Conservation (phyloP, 305 asterid species). For the Plantago coronopus region DNA sequence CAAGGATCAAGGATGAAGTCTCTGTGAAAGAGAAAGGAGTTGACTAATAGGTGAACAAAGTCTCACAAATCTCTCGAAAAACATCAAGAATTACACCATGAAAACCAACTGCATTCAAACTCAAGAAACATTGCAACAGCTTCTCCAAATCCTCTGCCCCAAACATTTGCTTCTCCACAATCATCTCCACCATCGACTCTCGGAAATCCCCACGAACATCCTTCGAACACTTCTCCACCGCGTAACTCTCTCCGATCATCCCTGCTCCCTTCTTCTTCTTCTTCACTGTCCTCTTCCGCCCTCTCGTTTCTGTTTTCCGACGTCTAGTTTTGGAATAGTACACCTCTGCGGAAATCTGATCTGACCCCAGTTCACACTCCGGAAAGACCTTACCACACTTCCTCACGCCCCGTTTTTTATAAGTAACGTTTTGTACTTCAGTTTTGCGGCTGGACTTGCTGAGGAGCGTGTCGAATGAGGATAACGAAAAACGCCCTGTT, state of each 20-base stretch:
- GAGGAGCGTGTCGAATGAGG: no score
- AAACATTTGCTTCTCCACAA: constrained; percentile 59
- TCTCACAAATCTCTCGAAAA: constrained; percentile 55
- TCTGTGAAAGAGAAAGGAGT: no score
- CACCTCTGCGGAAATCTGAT: constrained; percentile 22
- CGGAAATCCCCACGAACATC: constrained; percentile 69
- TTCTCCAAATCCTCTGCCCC: constrained; percentile 57
- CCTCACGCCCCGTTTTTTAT: background rate
- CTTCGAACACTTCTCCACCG: constrained; percentile 62
- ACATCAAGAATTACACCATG: constrained; percentile 52
- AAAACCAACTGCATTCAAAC: constrained; percentile 42
- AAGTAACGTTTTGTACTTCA: no score
- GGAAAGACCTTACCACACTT: constrained; percentile 10
- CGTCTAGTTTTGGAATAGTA: constrained; percentile 24
- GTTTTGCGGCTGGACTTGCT: no score
- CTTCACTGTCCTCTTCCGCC: constrained; percentile 20
- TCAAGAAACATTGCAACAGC: constrained; percentile 51
- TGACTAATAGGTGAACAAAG: constrained; percentile 38
- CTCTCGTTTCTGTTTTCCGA: constrained; percentile 11
- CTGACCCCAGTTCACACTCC: constrained; percentile 19
- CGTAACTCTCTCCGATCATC: constrained; percentile 40
- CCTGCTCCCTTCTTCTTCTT: background rate
- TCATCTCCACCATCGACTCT: constrained; percentile 88
- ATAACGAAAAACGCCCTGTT: constrained; percentile 26
- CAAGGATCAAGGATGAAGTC: no score